Conservation (phyloP, 345 rosid species). For the Theobroma cacao region DNA sequence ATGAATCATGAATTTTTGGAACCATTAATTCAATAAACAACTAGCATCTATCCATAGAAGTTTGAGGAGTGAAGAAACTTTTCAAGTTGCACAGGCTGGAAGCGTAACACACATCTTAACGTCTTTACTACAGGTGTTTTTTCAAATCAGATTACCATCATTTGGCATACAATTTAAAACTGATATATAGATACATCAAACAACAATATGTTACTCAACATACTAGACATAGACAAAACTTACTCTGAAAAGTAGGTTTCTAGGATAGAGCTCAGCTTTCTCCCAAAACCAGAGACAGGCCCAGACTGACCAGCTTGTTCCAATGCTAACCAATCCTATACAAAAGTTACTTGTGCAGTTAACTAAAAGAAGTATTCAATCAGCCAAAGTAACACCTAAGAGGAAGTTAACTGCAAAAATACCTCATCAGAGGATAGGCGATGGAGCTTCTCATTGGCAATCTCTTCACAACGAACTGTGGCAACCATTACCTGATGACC, state of each 20-base stretch:
- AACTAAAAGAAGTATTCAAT: conserved; percentile 14
- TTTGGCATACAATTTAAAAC: background rate
- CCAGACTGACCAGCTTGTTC: conserved; percentile 60
- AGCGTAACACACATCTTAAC: background rate
- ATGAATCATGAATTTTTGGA: background rate
- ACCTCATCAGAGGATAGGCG: conserved; percentile 61
- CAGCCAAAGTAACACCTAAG: background rate
- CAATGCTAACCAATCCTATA: conserved; percentile 65
- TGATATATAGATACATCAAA: background rate
- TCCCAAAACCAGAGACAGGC: conserved; percentile 64
- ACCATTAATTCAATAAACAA: background rate
- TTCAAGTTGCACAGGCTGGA: background rate
- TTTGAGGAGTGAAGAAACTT: background rate
- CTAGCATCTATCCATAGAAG: background rate
- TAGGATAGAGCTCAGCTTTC: conserved; percentile 56
- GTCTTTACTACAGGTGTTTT: background rate
- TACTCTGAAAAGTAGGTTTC: conserved; percentile 64
- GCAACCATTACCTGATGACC: conserved; percentile 82
- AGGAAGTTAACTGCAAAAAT: conserved; percentile 11
- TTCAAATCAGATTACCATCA: background rate
- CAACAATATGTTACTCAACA: background rate
- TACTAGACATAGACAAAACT: conserved; percentile 20
- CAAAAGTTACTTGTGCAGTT: conserved; percentile 6
- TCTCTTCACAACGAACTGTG: conserved; percentile 92
- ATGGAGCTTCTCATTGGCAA: conserved; percentile 59